These are phyloP conservation scores for Corynascus novoguineensis DNA, from an alignment of 495 filamentous ascomycete genomes.

Conservation along the genomic window DNA sequence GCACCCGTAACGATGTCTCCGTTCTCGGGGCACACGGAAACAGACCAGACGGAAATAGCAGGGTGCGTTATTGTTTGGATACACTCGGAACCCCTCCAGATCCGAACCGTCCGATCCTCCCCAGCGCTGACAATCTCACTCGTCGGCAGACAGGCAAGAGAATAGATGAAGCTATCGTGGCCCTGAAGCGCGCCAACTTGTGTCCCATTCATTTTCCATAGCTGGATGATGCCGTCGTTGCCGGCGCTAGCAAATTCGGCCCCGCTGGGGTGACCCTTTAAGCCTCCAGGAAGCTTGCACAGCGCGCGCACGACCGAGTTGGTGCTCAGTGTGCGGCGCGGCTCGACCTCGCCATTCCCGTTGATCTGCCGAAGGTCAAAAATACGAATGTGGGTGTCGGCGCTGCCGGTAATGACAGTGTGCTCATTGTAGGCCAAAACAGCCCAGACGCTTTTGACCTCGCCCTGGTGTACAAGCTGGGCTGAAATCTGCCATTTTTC, in stretches of 20 bases:
- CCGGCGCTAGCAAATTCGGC: constrained; percentile 85
- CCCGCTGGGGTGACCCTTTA: constrained; percentile 61
- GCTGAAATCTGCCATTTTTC: constrained; percentile 63
- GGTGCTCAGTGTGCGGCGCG: constrained; percentile 68
- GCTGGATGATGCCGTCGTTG: constrained; percentile 78
- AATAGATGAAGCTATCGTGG: constrained; percentile 95
- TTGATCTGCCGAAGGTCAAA: constrained; percentile 64
- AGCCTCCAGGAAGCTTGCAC: constrained; percentile 61
- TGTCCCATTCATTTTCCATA: constrained; percentile 74
- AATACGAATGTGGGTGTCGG: constrained; percentile 81
- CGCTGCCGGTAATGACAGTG: constrained; percentile 84
- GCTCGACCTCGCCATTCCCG: constrained; percentile 62
- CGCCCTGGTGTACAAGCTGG: constrained; percentile 62
- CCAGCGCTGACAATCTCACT: constrained; percentile 87
- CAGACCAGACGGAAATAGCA: constrained; percentile 92
- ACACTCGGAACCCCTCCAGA: constrained; percentile 80
- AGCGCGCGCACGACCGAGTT: constrained; percentile 82
- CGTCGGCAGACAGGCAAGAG: constrained; percentile 65
- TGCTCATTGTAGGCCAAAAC: constrained; percentile 76
- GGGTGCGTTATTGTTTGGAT: constrained; percentile 96
- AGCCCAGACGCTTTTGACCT: constrained; percentile 75
- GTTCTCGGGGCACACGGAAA: constrained; percentile 70
- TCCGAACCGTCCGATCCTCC: constrained; percentile 83
- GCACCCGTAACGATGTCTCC: constrained; percentile 91
- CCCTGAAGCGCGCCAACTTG: constrained; percentile 70